Evolutionary conservation across 495 filamentous ascomycete genomes (phyloP).

Genomic region (Penicillium pancosmium): DNA sequence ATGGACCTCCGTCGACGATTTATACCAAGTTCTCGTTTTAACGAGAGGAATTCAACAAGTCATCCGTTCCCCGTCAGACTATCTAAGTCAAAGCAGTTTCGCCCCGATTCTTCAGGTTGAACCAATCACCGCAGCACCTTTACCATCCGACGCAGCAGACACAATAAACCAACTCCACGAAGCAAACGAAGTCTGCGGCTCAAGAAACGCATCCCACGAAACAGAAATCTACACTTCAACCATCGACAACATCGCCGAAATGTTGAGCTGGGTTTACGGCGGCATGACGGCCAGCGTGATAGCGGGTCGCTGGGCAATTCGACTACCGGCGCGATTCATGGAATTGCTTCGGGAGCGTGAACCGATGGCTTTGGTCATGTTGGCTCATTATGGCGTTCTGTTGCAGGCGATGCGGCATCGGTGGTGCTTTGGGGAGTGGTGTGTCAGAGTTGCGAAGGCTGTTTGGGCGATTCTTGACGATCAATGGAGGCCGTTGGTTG

Average conservation of each 20-base stretch:
- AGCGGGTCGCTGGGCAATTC: constrained; percentile 50
- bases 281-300: constrained; percentile 33
- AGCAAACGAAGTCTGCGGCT: constrained; percentile 31
- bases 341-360: constrained; percentile 51
- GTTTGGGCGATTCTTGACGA: constrained; percentile 43
- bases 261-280: constrained; percentile 29
- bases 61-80: constrained; percentile 31
- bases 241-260: constrained; percentile 38
- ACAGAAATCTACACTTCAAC: constrained; percentile 34
- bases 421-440: constrained; percentile 55
- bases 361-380: constrained; percentile 56
- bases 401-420: constrained; percentile 42
- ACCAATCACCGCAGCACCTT: constrained; percentile 17
- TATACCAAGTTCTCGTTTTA: constrained; percentile 47
- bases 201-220: constrained; percentile 35
- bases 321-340: constrained; percentile 51
- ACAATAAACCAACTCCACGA: constrained; percentile 31
- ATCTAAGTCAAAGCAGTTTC: constrained; percentile 32
- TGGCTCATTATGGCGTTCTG: constrained; percentile 51
- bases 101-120: constrained; percentile 35
- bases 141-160: constrained; percentile 24
- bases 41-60: constrained; percentile 50
- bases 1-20: constrained; percentile 41
- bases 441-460: constrained; percentile 33
- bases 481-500: constrained; percentile 39